These are phyloP conservation scores for Catenaria anguillulae DNA, from an alignment of 371 early-diverging fungal species.

Conservation along the genomic window DNA sequence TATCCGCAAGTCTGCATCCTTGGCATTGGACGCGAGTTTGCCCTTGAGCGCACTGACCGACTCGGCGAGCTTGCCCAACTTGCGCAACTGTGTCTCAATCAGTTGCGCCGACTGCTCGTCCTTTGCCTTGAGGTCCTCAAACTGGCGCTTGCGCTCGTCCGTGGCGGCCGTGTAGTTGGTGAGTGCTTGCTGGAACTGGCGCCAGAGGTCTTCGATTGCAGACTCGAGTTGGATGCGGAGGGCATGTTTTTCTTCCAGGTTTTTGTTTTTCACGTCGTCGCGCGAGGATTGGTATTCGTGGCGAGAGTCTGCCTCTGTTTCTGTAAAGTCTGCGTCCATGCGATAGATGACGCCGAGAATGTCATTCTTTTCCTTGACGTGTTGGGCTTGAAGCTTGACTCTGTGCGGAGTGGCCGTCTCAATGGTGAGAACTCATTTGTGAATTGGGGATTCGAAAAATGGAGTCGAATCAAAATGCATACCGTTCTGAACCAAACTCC, in stretches of 20 bases:
- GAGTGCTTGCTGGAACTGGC: constrained; percentile 31
- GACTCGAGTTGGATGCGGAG: constrained; percentile 37
- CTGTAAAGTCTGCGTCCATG: constrained; percentile 31
- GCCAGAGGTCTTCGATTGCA: constrained; percentile 37
- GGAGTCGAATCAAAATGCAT: background rate
- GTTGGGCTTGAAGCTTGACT: constrained; percentile 21
- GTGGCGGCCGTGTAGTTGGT: constrained; percentile 34
- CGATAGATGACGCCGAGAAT: constrained; percentile 30
- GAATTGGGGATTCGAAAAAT: background rate
- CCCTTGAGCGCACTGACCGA: constrained; percentile 28
- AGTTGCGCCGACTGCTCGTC: constrained; percentile 31
- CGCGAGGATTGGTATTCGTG: constrained; percentile 34
- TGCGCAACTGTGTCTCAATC: constrained; percentile 34
- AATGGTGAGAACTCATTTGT: background rate
- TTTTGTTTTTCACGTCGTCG: constrained; percentile 43
- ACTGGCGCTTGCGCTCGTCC: constrained; percentile 34
- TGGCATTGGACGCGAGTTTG: constrained; percentile 18
- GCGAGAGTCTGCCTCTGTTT: constrained; percentile 36
- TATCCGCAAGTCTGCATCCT: constrained; percentile 27
- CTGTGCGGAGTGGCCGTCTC: constrained; percentile 12
- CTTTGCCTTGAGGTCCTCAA: constrained; percentile 35
- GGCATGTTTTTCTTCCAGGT: constrained; percentile 42
- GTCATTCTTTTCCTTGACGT: constrained; percentile 26
- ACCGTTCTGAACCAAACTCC: constrained; percentile 34
- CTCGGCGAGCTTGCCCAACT: constrained; percentile 20